Conservation (phyloP, 2,329 filamentous ascomycete species). For the Macrophomina phaseolina region DNA sequence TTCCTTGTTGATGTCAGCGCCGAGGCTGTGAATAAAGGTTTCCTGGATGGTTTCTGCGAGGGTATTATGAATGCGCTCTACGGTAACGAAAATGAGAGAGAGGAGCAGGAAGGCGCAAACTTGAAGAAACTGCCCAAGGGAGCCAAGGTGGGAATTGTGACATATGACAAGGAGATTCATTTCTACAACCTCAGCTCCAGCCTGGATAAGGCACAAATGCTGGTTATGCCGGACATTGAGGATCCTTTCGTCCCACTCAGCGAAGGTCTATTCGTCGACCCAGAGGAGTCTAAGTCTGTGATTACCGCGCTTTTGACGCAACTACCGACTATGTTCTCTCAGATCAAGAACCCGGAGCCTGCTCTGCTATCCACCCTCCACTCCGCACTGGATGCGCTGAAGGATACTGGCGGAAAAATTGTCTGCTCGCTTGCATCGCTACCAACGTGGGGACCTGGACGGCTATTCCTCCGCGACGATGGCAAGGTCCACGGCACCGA, state of each 20-base stretch:
- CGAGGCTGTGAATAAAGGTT: constrained; percentile 88
- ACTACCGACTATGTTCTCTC: constrained; percentile 84
- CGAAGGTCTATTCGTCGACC: constrained; percentile 92
- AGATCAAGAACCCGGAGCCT: constrained; percentile 88
- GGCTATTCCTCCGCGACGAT: constrained; percentile 85
- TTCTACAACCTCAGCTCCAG: constrained; percentile 91
- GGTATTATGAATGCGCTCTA: constrained; percentile 87
- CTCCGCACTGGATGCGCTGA: constrained; percentile 81
- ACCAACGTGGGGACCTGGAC: constrained; percentile 88
- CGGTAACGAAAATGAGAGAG: constrained; percentile 61
- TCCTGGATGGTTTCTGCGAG: constrained; percentile 86
- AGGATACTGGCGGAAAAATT: constrained; percentile 89
- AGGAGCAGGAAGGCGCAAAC: constrained; percentile 57
- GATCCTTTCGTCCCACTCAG: constrained; percentile 94
- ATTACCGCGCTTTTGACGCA: constrained; percentile 86
- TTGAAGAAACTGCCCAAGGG: constrained; percentile 71
- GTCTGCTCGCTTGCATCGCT: constrained; percentile 86
- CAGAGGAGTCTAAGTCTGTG: constrained; percentile 83
- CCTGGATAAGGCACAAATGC: constrained; percentile 90
- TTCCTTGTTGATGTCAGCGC: constrained; percentile 95
- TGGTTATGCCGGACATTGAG: constrained; percentile 97
- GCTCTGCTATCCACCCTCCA: constrained; percentile 84
- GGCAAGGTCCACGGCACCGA: constrained; percentile 85
- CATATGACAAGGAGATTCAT: constrained; percentile 94
- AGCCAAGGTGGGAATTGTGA: constrained; percentile 90